These are phyloP conservation scores for Neospermospora avenae DNA, from an alignment of 2,329 filamentous ascomycete genomes.

Conservation along the genomic window DNA sequence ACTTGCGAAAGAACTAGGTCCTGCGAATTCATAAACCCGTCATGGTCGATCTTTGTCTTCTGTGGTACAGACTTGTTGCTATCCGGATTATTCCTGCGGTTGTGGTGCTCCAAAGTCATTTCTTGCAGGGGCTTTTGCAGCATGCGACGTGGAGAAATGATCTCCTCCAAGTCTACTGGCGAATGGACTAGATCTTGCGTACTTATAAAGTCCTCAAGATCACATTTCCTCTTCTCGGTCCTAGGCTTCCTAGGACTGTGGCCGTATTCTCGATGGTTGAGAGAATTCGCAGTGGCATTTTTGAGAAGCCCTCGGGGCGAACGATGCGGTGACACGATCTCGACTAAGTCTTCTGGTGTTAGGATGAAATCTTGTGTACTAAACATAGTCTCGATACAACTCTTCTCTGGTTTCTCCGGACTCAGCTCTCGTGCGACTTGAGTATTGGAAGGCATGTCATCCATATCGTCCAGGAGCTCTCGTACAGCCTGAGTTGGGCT, in stretches of 20 bases:
- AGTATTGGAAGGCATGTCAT: slow-evolving; percentile 28
- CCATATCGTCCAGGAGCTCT: slow-evolving; percentile 44
- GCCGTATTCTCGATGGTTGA: not conserved
- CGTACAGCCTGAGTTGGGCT: slow-evolving; percentile 53
- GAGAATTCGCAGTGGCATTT: not conserved
- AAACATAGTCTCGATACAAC: slow-evolving; percentile 20
- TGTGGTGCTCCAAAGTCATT: not conserved
- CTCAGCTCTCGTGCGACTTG: slow-evolving; percentile 27
- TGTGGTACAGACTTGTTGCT: not conserved
- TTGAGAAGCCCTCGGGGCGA: not conserved
- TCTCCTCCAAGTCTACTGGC: slow-evolving; percentile 45
- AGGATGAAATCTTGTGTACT: slow-evolving; percentile 45
- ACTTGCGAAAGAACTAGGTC: no score
- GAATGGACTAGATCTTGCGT: slow-evolving; percentile 47
- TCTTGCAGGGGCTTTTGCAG: not conserved
- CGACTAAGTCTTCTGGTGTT: slow-evolving; percentile 47
- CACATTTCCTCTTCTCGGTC: no score
- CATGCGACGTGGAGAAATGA: slow-evolving; percentile 31
- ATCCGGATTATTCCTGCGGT: no score
- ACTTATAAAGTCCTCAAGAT: slow-evolving; percentile 9
- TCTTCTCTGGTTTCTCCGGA: slow-evolving; percentile 4
- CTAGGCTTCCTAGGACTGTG: no score
- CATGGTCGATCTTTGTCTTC: not conserved
- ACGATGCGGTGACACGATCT: slow-evolving; percentile 37
- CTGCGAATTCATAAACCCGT: no score